A percentile compares a stretch with the other conserved stretches of the same genome.
Evolutionary conservation across 176 grass and related monocot species (phyloP).

Genomic region (Lolium perenne): DNA sequence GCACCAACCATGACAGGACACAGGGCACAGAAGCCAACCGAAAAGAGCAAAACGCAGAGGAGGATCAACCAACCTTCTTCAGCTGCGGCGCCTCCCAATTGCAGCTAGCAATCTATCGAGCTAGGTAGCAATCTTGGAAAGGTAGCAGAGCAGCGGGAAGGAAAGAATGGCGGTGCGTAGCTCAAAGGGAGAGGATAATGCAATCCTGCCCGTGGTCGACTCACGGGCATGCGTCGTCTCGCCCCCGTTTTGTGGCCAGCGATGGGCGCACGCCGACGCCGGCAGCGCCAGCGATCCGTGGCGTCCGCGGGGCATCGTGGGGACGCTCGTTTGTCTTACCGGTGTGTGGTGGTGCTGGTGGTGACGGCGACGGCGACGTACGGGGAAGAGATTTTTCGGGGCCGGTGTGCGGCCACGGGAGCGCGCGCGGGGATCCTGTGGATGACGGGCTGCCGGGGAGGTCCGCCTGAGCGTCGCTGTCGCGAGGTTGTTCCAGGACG

Average conservation of each 20-base stretch:
- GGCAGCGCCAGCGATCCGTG: not conserved
- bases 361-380: constrained; percentile 43
- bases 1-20: not conserved
- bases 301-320: constrained; percentile 27
- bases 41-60: not conserved
- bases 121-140: not conserved
- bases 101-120: not conserved
- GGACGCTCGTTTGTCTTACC: not conserved
- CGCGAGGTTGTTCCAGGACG: constrained; percentile 10
- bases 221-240: constrained; percentile 42
- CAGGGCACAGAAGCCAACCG: not conserved
- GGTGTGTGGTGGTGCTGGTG: not conserved
- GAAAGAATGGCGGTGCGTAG: constrained; percentile 1
- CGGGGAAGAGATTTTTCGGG: constrained; percentile 20
- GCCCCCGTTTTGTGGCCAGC: constrained; percentile 38
- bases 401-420: constrained; percentile 41
- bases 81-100: constrained; percentile 1
- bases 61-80: constrained; percentile 35
- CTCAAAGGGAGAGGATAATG: constrained; percentile 43
- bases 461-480: constrained; percentile 1
- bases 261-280: constrained; percentile 23
- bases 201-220: constrained; percentile 51
- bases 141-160: not conserved
- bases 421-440: not conserved
- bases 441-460: constrained; percentile 11